A percentile compares a stretch with the other conserved stretches of the same genome.
Evolutionary conservation across 805 yeast species (phyloP).

Genomic region (Kluyveromyces aestuarii): DNA sequence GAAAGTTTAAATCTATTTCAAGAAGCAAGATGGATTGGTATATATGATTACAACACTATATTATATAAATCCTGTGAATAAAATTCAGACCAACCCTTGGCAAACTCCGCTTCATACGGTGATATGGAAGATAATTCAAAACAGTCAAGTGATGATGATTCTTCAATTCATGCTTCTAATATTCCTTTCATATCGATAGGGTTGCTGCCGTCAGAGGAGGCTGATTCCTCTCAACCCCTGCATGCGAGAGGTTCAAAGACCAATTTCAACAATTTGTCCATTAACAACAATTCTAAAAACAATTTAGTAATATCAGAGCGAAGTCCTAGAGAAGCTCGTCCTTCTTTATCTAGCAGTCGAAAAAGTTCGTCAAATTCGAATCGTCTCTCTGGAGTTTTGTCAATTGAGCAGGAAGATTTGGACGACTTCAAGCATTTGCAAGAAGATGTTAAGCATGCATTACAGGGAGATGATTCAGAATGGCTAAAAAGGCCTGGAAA

Average conservation of each 20-base stretch:
- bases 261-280: neutral
- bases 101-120: neutral
- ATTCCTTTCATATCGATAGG: neutral
- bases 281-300: neutral
- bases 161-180: neutral
- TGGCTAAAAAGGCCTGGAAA: slow-evolving; percentile 19
- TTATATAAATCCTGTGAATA: too few species aligned
- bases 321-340: neutral
- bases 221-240: neutral
- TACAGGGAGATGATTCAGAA: slow-evolving; percentile 18
- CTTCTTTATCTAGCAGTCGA: neutral
- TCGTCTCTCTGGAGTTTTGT: neutral
- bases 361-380: neutral
- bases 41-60: too few species aligned
- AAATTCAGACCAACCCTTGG: neutral
- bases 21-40: neutral
- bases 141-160: neutral
- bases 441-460: slow-evolving; percentile 20
- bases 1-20: neutral
- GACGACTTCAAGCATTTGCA: slow-evolving; percentile 27
- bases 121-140: neutral
- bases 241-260: neutral
- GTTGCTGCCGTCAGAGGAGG: neutral
- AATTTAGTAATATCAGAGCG: neutral
- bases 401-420: slow-evolving; percentile 24